These are phyloP conservation scores for Paecilomyces formosus DNA, from an alignment of 2,329 filamentous ascomycete species.

Conservation along the genomic window DNA sequence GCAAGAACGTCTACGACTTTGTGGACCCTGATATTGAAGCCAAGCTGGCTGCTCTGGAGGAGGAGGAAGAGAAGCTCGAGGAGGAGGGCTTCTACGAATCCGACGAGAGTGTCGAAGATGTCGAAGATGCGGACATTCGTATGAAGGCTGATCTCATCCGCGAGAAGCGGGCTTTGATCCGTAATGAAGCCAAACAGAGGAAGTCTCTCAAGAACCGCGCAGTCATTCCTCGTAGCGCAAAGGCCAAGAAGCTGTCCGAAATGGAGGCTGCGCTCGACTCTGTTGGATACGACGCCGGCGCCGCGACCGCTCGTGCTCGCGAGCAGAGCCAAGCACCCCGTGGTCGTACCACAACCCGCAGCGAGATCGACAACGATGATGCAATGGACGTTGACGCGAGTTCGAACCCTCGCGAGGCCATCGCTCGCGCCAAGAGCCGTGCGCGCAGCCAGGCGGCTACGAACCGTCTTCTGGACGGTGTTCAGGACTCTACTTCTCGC, in stretches of 20 bases:
- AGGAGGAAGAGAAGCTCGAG: conserved; percentile 89
- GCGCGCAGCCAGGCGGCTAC: conserved; percentile 48
- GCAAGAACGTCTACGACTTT: conserved; percentile 96
- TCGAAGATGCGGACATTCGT: conserved; percentile 76
- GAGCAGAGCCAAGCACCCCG: conserved; percentile 50
- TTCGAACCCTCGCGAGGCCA: conserved; percentile 34
- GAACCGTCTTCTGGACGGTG: conserved; percentile 42
- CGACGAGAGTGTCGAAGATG: conserved; percentile 74
- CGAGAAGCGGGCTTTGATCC: conserved; percentile 86
- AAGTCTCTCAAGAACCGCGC: conserved; percentile 97
- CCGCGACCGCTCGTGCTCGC: conserved; percentile 65
- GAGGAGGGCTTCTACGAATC: conserved; percentile 91
- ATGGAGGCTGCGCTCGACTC: conserved; percentile 80
- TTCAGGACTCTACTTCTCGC: conserved; percentile 58
- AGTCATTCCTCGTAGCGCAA: conserved; percentile 75
- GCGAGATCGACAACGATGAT: conserved; percentile 58
- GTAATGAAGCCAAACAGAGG: conserved; percentile 90
- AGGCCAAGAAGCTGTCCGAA: conserved; percentile 74
- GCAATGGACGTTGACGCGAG: conserved; percentile 54
- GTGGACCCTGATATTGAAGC: conserved; percentile 94
- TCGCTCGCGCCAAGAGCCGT: conserved; percentile 66
- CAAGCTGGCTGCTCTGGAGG: conserved; percentile 85
- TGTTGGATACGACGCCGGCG: conserved; percentile 75
- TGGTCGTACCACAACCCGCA: conserved; percentile 62
- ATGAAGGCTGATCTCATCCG: conserved; percentile 93